phyloP scores from a whole-genome alignment of 2,329 filamentous ascomycete species.

The Scopulariopsis brevicaulis region DNA sequence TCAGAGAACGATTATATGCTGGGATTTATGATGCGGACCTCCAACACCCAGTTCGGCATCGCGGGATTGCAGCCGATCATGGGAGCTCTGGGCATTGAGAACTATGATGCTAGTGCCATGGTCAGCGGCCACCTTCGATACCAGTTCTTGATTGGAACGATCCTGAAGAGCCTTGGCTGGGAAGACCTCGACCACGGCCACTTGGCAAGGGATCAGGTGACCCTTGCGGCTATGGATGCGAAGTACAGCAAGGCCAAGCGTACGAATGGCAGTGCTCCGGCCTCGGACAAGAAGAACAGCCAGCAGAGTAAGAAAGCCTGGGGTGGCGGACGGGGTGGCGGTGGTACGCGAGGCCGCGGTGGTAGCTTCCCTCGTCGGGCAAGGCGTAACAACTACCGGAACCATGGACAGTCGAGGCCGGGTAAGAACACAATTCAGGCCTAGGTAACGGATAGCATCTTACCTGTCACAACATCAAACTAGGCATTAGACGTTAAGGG shows the following conservation, averaged over 20 bases:
- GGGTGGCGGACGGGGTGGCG: not conserved
- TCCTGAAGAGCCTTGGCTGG: conserved; percentile 57
- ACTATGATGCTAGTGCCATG: conserved; percentile 53
- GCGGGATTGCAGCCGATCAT: conserved; percentile 70
- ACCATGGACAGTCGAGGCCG: not conserved
- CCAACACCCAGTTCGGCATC: conserved; percentile 71
- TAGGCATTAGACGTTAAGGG: conserved; percentile 5
- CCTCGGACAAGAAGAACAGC: not conserved
- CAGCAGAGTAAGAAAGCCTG: conserved; percentile 4
- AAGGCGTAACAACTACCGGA: not conserved
- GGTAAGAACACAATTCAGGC: conserved; percentile 5
- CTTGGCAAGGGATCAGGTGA: conserved; percentile 18
- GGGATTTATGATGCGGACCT: conserved; percentile 76
- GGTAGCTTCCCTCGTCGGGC: not conserved
- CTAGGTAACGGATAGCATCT: conserved; percentile 6
- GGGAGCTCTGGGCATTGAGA: conserved; percentile 55
- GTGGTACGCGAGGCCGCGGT: not conserved
- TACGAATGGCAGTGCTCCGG: not conserved
- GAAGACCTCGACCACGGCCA: conserved; percentile 46
- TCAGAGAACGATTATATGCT: conserved; percentile 81
- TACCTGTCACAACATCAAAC: conserved; percentile 6
- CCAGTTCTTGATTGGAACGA: conserved; percentile 52
- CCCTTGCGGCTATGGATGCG: conserved; percentile 17
- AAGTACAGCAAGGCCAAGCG: conserved; percentile 25
- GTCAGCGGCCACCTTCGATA: conserved; percentile 63